Evolutionary conservation across 140 eudicot genomes (phyloP).

Genomic region (Stevia rebaudiana): DNA sequence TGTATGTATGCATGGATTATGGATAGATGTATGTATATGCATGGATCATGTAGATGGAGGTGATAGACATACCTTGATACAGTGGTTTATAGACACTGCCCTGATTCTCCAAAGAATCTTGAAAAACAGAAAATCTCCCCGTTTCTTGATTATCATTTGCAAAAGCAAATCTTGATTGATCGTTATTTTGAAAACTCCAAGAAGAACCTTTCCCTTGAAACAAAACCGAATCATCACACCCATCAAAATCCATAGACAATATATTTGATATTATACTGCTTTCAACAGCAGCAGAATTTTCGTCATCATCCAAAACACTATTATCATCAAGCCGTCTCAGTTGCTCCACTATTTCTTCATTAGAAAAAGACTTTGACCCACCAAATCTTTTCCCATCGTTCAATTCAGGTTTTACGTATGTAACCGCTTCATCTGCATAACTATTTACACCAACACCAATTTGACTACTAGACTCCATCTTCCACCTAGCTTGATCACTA

Average conservation of each 20-base stretch:
- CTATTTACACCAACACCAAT: constrained; percentile 29
- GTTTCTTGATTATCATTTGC: constrained; percentile 38
- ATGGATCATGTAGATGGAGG: background rate
- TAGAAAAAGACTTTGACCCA: constrained; percentile 64
- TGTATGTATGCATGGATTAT: background rate
- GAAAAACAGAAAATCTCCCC: constrained; percentile 30
- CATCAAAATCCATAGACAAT: constrained; percentile 71
- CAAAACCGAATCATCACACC: constrained; percentile 43
- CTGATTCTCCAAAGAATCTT: constrained; percentile 34
- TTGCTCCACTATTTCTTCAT: constrained; percentile 84
- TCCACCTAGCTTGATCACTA: constrained; percentile 28
- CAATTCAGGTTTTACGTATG: constrained; percentile 41
- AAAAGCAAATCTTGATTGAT: constrained; percentile 52
- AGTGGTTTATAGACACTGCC: constrained; percentile 45
- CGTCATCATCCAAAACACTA: constrained; percentile 37
- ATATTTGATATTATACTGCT: constrained; percentile 73
- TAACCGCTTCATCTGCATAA: constrained; percentile 33
- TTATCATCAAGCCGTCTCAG: constrained; percentile 66
- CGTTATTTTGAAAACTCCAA: constrained; percentile 45
- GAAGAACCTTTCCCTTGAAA: constrained; percentile 44
- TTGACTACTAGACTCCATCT: constrained; percentile 29
- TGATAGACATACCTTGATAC: constrained; percentile 40
- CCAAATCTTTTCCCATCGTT: constrained; percentile 57
- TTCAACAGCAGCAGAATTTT: constrained; percentile 59
- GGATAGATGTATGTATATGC: background rate